Conservation (phyloP, 805 yeast genomes). For the Kregervanrija delftensis region DNA sequence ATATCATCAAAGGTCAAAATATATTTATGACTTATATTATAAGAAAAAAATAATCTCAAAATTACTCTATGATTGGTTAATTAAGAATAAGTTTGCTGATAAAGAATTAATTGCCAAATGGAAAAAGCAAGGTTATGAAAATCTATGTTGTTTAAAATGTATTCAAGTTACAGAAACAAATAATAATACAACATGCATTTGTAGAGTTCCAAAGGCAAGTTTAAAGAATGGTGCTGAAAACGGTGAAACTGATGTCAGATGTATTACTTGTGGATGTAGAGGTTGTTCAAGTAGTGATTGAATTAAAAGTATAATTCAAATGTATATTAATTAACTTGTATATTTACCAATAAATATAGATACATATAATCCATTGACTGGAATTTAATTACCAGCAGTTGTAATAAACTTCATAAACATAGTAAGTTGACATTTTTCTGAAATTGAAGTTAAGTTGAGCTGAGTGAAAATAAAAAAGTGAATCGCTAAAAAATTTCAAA, state of each 20-base stretch:
- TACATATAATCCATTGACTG: too few relatives aligned
- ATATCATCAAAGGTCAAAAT: slow-evolving; percentile 71
- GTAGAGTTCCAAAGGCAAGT: slow-evolving; percentile 71
- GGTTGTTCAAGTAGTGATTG: slow-evolving; percentile 79
- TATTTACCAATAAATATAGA: too few relatives aligned
- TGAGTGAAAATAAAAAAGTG: too few relatives aligned
- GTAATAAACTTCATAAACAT: too few relatives aligned
- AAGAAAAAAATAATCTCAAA: slow-evolving; percentile 59
- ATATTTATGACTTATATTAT: slow-evolving; percentile 68
- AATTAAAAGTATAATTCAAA: slow-evolving; percentile 3
- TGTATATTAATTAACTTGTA: not conserved
- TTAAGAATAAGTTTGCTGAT: slow-evolving; percentile 62
- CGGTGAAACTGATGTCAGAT: slow-evolving; percentile 35
- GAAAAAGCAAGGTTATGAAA: slow-evolving; percentile 65
- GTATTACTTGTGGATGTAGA: slow-evolving; percentile 77
- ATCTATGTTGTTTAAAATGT: slow-evolving; percentile 76
- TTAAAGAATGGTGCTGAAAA: slow-evolving; percentile 25
- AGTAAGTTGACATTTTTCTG: too few relatives aligned
- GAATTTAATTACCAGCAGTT: too few relatives aligned
- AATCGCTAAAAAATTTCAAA: too few relatives aligned
- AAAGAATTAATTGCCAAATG: slow-evolving; percentile 66
- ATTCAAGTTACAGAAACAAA: slow-evolving; percentile 56
- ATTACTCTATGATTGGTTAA: slow-evolving; percentile 67
- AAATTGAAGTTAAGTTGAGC: too few relatives aligned
- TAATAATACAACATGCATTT: slow-evolving; percentile 69